A percentile compares a stretch with the other conserved stretches of the same genome.
Conservation (phyloP, 352 stramenopile genomes). For the Pythium graminicola region DNA sequence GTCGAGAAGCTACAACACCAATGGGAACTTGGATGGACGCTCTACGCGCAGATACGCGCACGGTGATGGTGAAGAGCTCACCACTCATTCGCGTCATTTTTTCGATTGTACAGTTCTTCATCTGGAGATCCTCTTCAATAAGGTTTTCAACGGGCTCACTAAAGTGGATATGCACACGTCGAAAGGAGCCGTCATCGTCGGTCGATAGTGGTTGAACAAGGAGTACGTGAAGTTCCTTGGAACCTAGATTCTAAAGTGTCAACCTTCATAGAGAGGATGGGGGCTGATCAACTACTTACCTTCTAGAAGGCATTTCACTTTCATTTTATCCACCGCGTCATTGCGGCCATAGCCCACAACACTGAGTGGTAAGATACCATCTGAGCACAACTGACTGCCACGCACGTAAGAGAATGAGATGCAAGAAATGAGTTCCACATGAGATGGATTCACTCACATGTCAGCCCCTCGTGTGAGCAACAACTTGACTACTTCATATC, state of each 20-base stretch:
- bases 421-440: not conserved
- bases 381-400: slow-evolving; percentile 41
- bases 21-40: slow-evolving; percentile 16
- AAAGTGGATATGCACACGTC: slow-evolving; percentile 57
- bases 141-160: slow-evolving; percentile 59
- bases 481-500: slow-evolving; percentile 40
- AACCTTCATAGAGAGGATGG: not conserved
- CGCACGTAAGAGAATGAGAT: not conserved
- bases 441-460: slow-evolving; percentile 27
- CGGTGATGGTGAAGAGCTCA: slow-evolving; percentile 34
- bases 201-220: not conserved
- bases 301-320: slow-evolving; percentile 48
- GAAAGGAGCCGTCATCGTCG: not conserved
- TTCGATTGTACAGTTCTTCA: slow-evolving; percentile 26
- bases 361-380: slow-evolving; percentile 34
- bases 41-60: not conserved
- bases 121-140: slow-evolving; percentile 45
- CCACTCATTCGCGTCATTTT: slow-evolving; percentile 34
- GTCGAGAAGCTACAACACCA: not conserved
- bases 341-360: slow-evolving; percentile 39
- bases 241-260: not conserved
- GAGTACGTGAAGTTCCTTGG: slow-evolving; percentile 14
- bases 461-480: slow-evolving; percentile 54
- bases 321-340: slow-evolving; percentile 55
- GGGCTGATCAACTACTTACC: slow-evolving; percentile 22